These are phyloP conservation scores for Aspergillus brasiliensis DNA, from an alignment of 2,329 filamentous ascomycete species.

Conservation along the genomic window DNA sequence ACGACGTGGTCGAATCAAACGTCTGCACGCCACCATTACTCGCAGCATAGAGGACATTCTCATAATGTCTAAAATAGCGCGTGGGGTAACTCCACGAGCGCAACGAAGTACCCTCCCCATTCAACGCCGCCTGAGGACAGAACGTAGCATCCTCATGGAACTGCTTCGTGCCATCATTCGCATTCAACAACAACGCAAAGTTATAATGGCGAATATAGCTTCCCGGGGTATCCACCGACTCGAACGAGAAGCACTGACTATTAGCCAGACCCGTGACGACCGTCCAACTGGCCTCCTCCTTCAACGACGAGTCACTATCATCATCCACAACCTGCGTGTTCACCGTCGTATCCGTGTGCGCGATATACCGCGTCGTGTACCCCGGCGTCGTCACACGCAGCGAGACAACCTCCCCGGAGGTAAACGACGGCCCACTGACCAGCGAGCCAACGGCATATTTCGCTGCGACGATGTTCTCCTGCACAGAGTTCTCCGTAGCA, in stretches of 20 bases:
- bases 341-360: conserved; percentile 54
- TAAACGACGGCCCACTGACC: conserved; percentile 52
- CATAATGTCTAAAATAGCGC: conserved; percentile 59
- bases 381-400: conserved; percentile 59
- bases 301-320: conserved; percentile 52
- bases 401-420: conserved; percentile 54
- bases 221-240: conserved; percentile 60
- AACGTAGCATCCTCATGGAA: conserved; percentile 67
- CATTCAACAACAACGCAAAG: conserved; percentile 54
- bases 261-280: conserved; percentile 59
- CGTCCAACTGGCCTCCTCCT: conserved; percentile 57
- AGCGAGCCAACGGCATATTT: conserved; percentile 54
- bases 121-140: conserved; percentile 57
- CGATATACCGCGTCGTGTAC: conserved; percentile 57
- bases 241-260: conserved; percentile 62
- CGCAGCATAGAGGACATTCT: conserved; percentile 50
- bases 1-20: conserved; percentile 54
- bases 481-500: conserved; percentile 59
- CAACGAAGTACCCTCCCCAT: conserved; percentile 55
- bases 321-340: conserved; percentile 59
- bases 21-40: conserved; percentile 59
- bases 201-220: conserved; percentile 61
- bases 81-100: conserved; percentile 64
- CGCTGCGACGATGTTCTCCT: conserved; percentile 63
- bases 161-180: conserved; percentile 58